Base-by-base conservation (phyloP, 2,329 filamentous ascomycete genomes). In the Arthrobotrys megalospora region DNA sequence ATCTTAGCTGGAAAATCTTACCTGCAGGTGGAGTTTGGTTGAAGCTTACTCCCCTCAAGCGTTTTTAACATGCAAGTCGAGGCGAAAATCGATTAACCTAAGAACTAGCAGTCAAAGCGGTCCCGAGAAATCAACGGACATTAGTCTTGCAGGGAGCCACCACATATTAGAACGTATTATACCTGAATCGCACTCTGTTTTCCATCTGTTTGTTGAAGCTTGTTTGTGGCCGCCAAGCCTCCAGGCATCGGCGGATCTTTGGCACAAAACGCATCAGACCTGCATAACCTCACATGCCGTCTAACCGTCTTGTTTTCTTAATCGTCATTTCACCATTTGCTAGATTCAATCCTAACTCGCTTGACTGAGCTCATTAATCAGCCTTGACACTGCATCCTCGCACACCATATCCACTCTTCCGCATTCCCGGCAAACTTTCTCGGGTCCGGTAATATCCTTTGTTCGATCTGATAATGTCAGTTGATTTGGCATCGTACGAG, bases 151-250 rank as follows among this genome's bases (percentile, higher is more conserved):
- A 72, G 58, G 68, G 55, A 58, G 47, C 28, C 28, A 8, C 45
- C 28, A 28, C 43, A 62, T 41, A 41, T 41, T 34, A 73, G 47
- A 32, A 67, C 53, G 38, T 53, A 50, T 63, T 72, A 52, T 47
- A 50, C 34, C 21, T 52, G 47, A 72, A 72, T 65, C 58, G 36
- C 68, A 43, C 50, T 11, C 21, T 19, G 67, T 71, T 52, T 71
- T 60, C 52, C 28, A 60, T 69, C 50, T 72, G 47, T 64, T 64
- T 64, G 47, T 32, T 43, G 66, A 77, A 68, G 75, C 67, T 78
- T 78, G 67, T 63, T 55, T 53, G 38, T 65, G 48, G 41, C 21
- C 62, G 75, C 75, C 75, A 78, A 78, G 75, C 43, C 58, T 58
- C 73, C 58, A 64, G 21, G 52, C 53, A 41, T 66, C 41, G 58